phyloP scores from a whole-genome alignment of 2,329 filamentous ascomycete genomes.

The Claviceps sp. region DNA sequence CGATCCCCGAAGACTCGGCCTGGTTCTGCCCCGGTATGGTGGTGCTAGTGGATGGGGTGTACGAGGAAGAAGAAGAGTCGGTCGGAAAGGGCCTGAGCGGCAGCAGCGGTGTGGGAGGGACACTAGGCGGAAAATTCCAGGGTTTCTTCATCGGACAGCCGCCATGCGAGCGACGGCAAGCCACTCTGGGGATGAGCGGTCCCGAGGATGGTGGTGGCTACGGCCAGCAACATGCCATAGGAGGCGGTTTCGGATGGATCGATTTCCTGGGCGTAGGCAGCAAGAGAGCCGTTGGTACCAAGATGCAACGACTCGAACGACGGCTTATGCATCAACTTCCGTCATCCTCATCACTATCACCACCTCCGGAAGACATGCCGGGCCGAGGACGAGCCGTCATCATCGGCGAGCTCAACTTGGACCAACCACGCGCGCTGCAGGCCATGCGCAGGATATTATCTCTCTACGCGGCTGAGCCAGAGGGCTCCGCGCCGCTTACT shows the following conservation, averaged over 20 bases:
- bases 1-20: constrained; percentile 71
- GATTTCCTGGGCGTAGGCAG: constrained; percentile 90
- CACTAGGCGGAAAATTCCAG: constrained; percentile 83
- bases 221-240: constrained; percentile 46
- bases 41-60: constrained; percentile 86
- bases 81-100: constrained; percentile 58
- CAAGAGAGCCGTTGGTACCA: constrained; percentile 66
- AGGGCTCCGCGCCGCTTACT: constrained; percentile 55
- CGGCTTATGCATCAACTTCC: constrained; percentile 40
- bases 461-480: constrained; percentile 53
- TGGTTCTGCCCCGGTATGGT: constrained; percentile 97
- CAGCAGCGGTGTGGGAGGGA: constrained; percentile 72
- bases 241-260: constrained; percentile 88
- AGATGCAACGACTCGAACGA: constrained; percentile 71
- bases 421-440: constrained; percentile 67
- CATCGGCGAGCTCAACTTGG: constrained; percentile 74
- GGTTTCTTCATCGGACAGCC: constrained; percentile 86
- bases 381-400: constrained; percentile 51
- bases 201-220: constrained; percentile 35
- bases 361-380: constrained; percentile 21
- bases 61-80: constrained; percentile 78
- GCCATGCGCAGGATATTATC: constrained; percentile 69
- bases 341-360: constrained; percentile 11
- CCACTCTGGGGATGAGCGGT: constrained; percentile 59
- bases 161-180: constrained; percentile 71